Base-by-base conservation (phyloP, 257 asterid genomes). In the Dorcoceras hygrometricum region DNA sequence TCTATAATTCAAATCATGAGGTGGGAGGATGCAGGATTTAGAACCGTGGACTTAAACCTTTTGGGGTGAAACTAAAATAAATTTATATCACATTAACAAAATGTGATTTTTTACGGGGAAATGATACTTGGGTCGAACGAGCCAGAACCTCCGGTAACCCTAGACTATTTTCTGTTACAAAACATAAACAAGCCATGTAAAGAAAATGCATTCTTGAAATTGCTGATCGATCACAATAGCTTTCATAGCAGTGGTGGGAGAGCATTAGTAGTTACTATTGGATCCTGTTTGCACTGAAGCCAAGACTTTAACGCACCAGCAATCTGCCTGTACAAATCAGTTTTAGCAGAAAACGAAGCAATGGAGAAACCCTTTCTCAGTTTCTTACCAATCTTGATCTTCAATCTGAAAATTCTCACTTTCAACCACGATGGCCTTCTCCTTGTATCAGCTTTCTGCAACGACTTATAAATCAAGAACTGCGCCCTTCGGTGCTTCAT, bases 381-480 rank as follows among this genome's bases (percentile, higher is more conserved):
- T 55, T 82, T 83, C 79, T 65, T 81, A 1, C 95, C 91, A 73
- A 86, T 72, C 85, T 80, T 88, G 71, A 83, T 61, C 79, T 82
- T 90, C 80, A 88, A 46, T 71, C 74, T 88, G 16, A 69, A 74
- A 11, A 85, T 83, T 66, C 77, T 84, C 27, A 91, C 91, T 56
- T 82, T 79, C 70, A 84, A 18, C 90, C 90, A 86, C 1, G 96
- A 81, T 0, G 87, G 86, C 58, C 80, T 77, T 67, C 82, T 76
- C 14, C 56, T 72, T 6, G 58, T 27, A 60, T 91, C 96, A 10
- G 79, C 89, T 67, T 71, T 82, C 74, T 80, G 68, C 76, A 91
- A 43, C 16, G 81, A 66, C 81, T 84, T 86, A 84, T 86, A 85
- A 25, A 91, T 91, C 89, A 91, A 76, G 86, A 86, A 88, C 62